These are phyloP conservation scores for Wilcoxina mikolae DNA, from an alignment of 495 filamentous ascomycete species.

Conservation along the genomic window DNA sequence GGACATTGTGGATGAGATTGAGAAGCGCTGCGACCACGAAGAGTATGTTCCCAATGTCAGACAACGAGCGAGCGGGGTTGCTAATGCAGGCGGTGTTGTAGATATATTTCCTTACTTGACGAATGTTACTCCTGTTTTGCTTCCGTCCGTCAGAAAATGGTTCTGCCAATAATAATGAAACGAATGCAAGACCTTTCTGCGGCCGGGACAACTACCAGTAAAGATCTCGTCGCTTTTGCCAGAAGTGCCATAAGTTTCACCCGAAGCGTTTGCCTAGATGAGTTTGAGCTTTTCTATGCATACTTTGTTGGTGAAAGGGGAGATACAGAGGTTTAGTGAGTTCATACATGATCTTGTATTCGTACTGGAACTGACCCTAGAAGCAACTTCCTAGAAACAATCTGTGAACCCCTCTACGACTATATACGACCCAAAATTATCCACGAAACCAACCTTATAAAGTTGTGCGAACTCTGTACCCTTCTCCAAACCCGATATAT, in stretches of 20 bases:
- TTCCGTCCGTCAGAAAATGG: slow-evolving; percentile 26
- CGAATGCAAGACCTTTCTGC: slow-evolving; percentile 52
- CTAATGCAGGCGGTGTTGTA: slow-evolving; percentile 1
- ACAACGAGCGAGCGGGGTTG: not conserved
- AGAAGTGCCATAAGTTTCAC: slow-evolving; percentile 55
- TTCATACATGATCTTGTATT: not conserved
- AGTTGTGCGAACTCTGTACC: slow-evolving; percentile 58
- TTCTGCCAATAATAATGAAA: slow-evolving; percentile 43
- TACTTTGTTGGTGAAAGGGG: slow-evolving; percentile 59
- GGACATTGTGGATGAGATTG: slow-evolving; percentile 26
- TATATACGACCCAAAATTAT: slow-evolving; percentile 54
- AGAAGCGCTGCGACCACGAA: slow-evolving; percentile 26
- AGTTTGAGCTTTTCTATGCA: slow-evolving; percentile 59
- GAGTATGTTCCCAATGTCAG: slow-evolving; percentile 14
- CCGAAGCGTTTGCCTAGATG: slow-evolving; percentile 55
- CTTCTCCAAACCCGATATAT: slow-evolving; percentile 58
- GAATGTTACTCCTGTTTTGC: slow-evolving; percentile 25
- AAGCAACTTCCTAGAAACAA: slow-evolving; percentile 46
- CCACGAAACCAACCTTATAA: slow-evolving; percentile 52
- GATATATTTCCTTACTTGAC: slow-evolving; percentile 25
- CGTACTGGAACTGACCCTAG: not conserved
- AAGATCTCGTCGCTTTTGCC: slow-evolving; percentile 52
- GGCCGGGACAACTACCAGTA: slow-evolving; percentile 48
- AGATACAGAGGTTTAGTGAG: slow-evolving; percentile 40
- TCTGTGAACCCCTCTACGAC: slow-evolving; percentile 64